A percentile compares a stretch with the other conserved stretches of the same genome.
Conservation (phyloP, 192 early-diverging fungal genomes). For the Entomortierella lignicola region DNA sequence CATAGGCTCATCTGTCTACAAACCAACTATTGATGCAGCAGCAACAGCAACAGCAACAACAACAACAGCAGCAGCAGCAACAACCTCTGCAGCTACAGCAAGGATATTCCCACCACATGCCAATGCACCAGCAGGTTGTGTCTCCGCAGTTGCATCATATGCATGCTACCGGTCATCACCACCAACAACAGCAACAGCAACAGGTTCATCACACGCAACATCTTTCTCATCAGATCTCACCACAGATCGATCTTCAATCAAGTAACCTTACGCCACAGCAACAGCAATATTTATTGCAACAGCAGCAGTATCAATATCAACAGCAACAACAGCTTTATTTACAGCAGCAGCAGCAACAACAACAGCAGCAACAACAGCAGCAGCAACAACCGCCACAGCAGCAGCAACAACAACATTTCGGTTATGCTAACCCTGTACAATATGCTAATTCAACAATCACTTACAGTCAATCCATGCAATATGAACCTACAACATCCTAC, state of each 20-base stretch:
- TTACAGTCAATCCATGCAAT: constrained; percentile 46
- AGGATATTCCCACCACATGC: constrained; percentile 38
- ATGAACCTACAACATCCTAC: constrained; percentile 31
- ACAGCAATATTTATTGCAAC: constrained; percentile 27
- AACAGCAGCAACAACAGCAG: constrained; percentile 24
- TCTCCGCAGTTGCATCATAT: constrained; percentile 31
- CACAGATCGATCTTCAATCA: constrained; percentile 32
- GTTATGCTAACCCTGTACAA: constrained; percentile 31
- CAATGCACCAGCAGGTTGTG: constrained; percentile 36
- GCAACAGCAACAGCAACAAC: constrained; percentile 41
- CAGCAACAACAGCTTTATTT: constrained; percentile 34
- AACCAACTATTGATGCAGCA: constrained; percentile 26
- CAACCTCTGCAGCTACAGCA: constrained; percentile 26
- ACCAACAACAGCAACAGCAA: constrained; percentile 22
- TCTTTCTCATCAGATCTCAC: constrained; percentile 35
- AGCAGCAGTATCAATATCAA: constrained; percentile 28
- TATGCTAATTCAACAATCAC: constrained; percentile 42
- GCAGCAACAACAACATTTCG: constrained; percentile 41
- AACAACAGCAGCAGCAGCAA: constrained; percentile 44
- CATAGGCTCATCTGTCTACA: constrained; percentile 31
- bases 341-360: constrained; percentile 40
- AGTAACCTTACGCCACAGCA: constrained; percentile 34
- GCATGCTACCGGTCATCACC: constrained; percentile 9
- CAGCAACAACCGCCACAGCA: constrained; percentile 18
- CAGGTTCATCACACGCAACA: constrained; percentile 31